Evolutionary conservation across 2,329 filamentous ascomycete species (phyloP).

Genomic region (Aspergillus ochraceus): DNA sequence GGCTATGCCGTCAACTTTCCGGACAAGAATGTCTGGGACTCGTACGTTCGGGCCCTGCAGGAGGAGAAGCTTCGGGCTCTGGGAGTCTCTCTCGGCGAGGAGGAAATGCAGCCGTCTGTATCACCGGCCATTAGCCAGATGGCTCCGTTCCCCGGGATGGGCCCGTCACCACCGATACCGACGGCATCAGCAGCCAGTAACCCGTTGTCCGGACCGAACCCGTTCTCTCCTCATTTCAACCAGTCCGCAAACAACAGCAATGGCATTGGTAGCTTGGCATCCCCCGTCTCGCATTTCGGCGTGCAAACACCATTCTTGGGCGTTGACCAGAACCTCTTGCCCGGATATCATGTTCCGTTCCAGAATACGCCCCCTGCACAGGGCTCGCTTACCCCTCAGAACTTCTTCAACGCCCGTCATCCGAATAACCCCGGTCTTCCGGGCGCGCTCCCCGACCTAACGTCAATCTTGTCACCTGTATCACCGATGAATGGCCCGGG

Average conservation of each 20-base stretch:
- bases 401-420: conserved; percentile 44
- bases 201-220: conserved; percentile 59
- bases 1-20: conserved; percentile 43
- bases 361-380: conserved; percentile 60
- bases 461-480: conserved; percentile 60
- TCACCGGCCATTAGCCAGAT: conserved; percentile 70
- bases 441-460: conserved; percentile 43
- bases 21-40: conserved; percentile 62
- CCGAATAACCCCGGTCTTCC: conserved; percentile 54
- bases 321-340: conserved; percentile 57
- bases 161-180: conserved; percentile 81
- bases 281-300: conserved; percentile 68
- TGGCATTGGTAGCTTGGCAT: conserved; percentile 64
- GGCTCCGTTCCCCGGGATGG: conserved; percentile 71
- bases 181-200: conserved; percentile 76
- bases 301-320: conserved; percentile 60
- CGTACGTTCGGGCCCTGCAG: conserved; percentile 77
- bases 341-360: conserved; percentile 68
- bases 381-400: conserved; percentile 41
- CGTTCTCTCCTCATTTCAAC: conserved; percentile 62
- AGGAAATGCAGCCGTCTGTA: conserved; percentile 66
- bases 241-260: conserved; percentile 64
- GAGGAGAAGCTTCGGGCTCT: conserved; percentile 92
- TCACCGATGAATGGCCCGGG: conserved; percentile 61
- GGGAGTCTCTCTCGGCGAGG: conserved; percentile 77